Conservation (phyloP, 768 basidiomycete genomes). For the Mycena amicta region DNA sequence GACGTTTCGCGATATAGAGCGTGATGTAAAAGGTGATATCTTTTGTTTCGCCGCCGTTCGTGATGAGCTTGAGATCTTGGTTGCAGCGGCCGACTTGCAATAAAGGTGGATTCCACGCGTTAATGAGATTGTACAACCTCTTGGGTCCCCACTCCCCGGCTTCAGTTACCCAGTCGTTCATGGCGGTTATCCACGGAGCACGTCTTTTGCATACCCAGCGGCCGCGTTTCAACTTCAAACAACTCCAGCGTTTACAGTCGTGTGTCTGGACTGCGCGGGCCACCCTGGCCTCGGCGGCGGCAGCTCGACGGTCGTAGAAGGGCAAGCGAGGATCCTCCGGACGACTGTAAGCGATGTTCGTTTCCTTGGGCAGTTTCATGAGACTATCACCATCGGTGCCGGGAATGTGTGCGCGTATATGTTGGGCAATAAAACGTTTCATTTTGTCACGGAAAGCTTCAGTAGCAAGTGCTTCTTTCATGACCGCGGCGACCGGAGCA, state of each 20-base stretch:
- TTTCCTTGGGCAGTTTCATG: conserved; percentile 17
- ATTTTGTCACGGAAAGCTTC: conserved; percentile 32
- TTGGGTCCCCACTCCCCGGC: conserved; percentile 33
- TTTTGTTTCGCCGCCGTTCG: conserved; percentile 34
- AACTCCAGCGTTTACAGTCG: conserved; percentile 27
- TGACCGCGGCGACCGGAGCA: conserved; percentile 27
- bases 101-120: conserved; percentile 31
- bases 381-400: conserved; percentile 22
- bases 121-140: conserved; percentile 25
- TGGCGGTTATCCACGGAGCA: conserved; percentile 30
- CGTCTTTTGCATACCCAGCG: conserved; percentile 35
- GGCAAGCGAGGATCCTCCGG: conserved; percentile 33
- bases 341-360: conserved; percentile 33
- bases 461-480: conserved; percentile 23
- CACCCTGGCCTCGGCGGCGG: conserved; percentile 20
- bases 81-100: conserved; percentile 32
- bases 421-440: conserved; percentile 29
- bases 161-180: conserved; percentile 27
- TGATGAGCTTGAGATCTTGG: conserved; percentile 40
- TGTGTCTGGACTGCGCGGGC: conserved; percentile 36
- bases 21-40: too few species aligned
- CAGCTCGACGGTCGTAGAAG: conserved; percentile 7
- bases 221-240: conserved; percentile 22
- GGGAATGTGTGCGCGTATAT: conserved; percentile 34
- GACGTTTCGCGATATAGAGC: conserved; percentile 44